Evolutionary conservation across 495 filamentous ascomycete species (phyloP), one percentile per base, ranked within the genome.

Genomic region (Geopyxis carbonaria): DNA sequence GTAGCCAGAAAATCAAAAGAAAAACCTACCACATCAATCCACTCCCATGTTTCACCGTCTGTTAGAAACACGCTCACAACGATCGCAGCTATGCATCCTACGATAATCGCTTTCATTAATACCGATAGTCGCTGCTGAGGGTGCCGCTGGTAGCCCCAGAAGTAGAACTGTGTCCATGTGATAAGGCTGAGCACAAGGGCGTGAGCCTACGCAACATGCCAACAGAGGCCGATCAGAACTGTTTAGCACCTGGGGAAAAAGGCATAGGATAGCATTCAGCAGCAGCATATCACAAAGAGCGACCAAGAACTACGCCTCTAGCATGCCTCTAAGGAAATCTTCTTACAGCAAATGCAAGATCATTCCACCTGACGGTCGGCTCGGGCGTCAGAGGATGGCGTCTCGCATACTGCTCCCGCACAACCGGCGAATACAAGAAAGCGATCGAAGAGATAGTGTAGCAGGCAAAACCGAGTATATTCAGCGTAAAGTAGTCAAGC

Each of bases 351-450:
- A 93, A 97, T 1, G 75, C 74, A 18, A 97, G 64, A 57, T 97
- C 89, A 54, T 95, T 97, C 57, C 79, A 72, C 22, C 76, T 72
- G 19, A 93, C 86, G 0, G 85, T 93, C 1, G 86, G 78, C 22
- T 77, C 72, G 10, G 76, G 68, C 0, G 73, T 67, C 10, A 64
- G 50, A 1, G 75, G 74, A 51, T 95, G 69, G 22, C 91, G 72
- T n/a, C 67, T 66, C 5, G 81, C 84, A 61, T 97, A 97, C 56
- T 97, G 78, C 6, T 62, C 55, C 8, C 77, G 75, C 34, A 97
- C 78, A 4, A 73, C 52, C 1, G 79, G 67, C 5, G 82, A 92
- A 51, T 72, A 89, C 33, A 86, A 72, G 47, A 94, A 80, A 1
- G 68, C 62, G 4, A 58, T 37, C 24, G 77, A 86, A 44, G 78